Base-by-base conservation (phyloP, 805 yeast species). In the Spathaspora gorwiae region DNA sequence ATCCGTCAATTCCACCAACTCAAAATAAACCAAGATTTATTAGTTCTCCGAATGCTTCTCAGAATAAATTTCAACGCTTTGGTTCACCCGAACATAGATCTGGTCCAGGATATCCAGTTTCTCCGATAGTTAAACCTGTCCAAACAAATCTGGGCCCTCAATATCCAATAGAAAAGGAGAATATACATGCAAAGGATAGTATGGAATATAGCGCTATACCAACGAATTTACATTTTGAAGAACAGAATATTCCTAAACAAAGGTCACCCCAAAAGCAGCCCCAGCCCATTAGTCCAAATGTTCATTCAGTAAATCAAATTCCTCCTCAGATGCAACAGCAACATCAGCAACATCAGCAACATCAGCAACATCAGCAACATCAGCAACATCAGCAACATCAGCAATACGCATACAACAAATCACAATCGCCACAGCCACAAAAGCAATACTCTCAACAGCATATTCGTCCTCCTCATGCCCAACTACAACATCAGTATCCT, bases 41-140 rank as follows among this genome's bases (percentile, higher is more conserved):
- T 15, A 49, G 60, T 19, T 59, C 68, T 8, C 73, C 70, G 10
- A 61, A 59, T 50, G 47, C 54, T 31, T 52, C 62, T 2, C 70
- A 62, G 43, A 63, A 63, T 40, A 60, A 58, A 40, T 11, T 36
- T 12, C 37, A 34, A 31, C 31, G 37, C 35, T 41, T 15, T 47
- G 49, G 11, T 10, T 45, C 48, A 14, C 46, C 51, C 9, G 48
- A 46, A 11, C 24, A 15, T 12, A 42, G 37, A 40, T 35, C 35
- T 7, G 30, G 24, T 19, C 47, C 44, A 35, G 39, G 13, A n/a
- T 47, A 44, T 33, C 54, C 52, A 13, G 49, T 45, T 5, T 46
- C 48, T 7, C 49, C 52, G 2, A 37, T 26, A 6, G 40, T 33
- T 4, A 37, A 43, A 8, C 47, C 30, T 24, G 31, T 9, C 26